These are phyloP conservation scores for Epichloe coenophiala DNA, from an alignment of 2,329 filamentous ascomycete genomes.

Conservation along the genomic window DNA sequence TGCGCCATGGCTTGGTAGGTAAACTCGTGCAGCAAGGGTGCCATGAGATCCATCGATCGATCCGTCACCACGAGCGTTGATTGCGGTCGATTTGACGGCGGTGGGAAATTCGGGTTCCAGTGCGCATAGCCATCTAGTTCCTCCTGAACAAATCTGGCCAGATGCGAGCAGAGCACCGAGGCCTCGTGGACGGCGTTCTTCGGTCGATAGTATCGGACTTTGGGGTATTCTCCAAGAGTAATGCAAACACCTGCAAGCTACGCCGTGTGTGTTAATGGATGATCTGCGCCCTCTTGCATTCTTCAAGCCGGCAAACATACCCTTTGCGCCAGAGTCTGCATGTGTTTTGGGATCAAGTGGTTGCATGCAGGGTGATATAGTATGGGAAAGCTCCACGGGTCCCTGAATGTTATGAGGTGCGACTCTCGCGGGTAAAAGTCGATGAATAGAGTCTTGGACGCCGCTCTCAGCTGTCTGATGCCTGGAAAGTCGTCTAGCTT, in stretches of 20 bases:
- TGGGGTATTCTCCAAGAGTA: slow-evolving; percentile 80
- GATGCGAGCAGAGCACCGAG: slow-evolving; percentile 69
- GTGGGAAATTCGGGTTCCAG: slow-evolving; percentile 65
- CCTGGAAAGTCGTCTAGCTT: slow-evolving; percentile 60
- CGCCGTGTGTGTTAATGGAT: not conserved
- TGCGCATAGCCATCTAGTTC: slow-evolving; percentile 83
- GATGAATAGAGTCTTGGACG: slow-evolving; percentile 70
- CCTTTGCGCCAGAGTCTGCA: slow-evolving; percentile 80
- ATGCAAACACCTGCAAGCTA: slow-evolving; percentile 57
- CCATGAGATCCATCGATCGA: slow-evolving; percentile 80
- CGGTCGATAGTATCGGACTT: slow-evolving; percentile 82
- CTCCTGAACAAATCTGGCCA: slow-evolving; percentile 82
- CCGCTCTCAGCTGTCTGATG: slow-evolving; percentile 61
- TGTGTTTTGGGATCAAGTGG: slow-evolving; percentile 64
- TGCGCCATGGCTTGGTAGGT: slow-evolving; percentile 98
- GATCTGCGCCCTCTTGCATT: not conserved
- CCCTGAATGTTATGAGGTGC: slow-evolving; percentile 78
- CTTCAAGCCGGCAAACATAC: slow-evolving; percentile 28
- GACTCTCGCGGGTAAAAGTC: slow-evolving; percentile 88
- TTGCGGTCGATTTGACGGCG: slow-evolving; percentile 62
- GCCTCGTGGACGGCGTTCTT: slow-evolving; percentile 68
- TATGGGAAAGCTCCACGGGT: slow-evolving; percentile 90
- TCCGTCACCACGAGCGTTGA: slow-evolving; percentile 80
- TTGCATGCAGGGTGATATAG: slow-evolving; percentile 89
- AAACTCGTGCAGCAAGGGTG: slow-evolving; percentile 86